These are phyloP conservation scores for Ceratocystis huliohia DNA, from an alignment of 2,329 filamentous ascomycete genomes.

Conservation along the genomic window DNA sequence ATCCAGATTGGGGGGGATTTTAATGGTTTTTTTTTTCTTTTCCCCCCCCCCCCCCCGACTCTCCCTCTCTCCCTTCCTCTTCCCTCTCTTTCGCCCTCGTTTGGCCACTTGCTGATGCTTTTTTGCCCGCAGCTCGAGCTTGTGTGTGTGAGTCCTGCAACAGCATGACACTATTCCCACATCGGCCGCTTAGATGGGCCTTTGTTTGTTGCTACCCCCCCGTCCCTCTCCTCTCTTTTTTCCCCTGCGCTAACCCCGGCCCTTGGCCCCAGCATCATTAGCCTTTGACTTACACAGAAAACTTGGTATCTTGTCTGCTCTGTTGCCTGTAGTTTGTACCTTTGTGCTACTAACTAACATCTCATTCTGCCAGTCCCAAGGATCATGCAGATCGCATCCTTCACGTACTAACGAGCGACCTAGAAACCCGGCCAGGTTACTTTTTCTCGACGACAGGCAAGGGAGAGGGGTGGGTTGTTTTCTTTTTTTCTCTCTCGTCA, in stretches of 20 bases:
- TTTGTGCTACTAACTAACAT: background rate
- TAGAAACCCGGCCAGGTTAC: background rate
- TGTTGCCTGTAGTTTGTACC: background rate
- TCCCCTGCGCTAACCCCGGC: background rate
- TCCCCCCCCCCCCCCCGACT: too few relatives aligned
- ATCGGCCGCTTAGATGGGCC: background rate
- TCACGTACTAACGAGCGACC: background rate
- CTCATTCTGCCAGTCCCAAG: background rate
- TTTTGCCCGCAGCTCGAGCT: background rate
- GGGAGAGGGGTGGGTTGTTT: too few relatives aligned
- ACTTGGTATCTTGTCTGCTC: background rate
- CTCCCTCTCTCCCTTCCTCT: background rate
- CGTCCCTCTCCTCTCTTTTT: background rate
- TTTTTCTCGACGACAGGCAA: background rate
- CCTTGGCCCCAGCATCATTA: background rate
- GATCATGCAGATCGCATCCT: background rate
- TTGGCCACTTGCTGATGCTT: background rate
- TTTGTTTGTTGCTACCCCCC: background rate
- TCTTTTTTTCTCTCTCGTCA: too few relatives aligned
- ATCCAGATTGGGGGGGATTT: background rate
- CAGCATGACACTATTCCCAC: background rate
- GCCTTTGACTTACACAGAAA: background rate
- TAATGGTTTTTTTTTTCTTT: background rate
- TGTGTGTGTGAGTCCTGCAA: background rate
- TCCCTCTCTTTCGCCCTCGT: background rate